A percentile compares a stretch with the other conserved stretches of the same genome.
Evolutionary conservation across 139 green algal genomes (phyloP).

Genomic region (Volvox africanus): DNA sequence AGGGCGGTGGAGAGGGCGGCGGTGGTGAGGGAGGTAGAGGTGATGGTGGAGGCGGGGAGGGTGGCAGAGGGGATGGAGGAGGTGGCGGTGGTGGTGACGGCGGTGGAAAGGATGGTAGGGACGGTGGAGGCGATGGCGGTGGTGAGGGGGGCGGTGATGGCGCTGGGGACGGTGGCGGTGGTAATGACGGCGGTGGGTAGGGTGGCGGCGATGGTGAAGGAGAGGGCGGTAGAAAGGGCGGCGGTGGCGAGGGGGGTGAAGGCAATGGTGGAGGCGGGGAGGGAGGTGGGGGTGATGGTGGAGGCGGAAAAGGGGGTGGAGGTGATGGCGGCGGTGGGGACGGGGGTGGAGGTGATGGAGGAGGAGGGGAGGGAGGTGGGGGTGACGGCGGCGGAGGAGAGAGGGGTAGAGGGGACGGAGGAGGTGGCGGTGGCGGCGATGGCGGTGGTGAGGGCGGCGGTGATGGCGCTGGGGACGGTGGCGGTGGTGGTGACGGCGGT

Average conservation of each 20-base stretch:
- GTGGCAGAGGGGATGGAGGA: background rate
- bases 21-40: no score
- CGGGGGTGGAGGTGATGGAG: no score
- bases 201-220: no score
- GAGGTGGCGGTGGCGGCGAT: no score
- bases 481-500: no score
- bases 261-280: background rate
- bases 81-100: background rate
- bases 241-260: no score
- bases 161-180: background rate
- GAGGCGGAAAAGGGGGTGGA: background rate
- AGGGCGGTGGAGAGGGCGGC: no score
- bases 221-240: no score
- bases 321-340: background rate
- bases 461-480: no score
- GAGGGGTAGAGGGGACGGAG: background rate
- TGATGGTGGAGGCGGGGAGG: no score
- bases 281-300: background rate
- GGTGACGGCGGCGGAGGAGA: background rate
- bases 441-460: no score
- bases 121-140: background rate
- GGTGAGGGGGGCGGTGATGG: background rate
- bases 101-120: background rate
- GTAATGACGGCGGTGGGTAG: background rate
- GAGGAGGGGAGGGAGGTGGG: background rate